These are phyloP conservation scores for Nepenthes alata DNA, from an alignment of 179 eudicot genomes.

Conservation along the genomic window DNA sequence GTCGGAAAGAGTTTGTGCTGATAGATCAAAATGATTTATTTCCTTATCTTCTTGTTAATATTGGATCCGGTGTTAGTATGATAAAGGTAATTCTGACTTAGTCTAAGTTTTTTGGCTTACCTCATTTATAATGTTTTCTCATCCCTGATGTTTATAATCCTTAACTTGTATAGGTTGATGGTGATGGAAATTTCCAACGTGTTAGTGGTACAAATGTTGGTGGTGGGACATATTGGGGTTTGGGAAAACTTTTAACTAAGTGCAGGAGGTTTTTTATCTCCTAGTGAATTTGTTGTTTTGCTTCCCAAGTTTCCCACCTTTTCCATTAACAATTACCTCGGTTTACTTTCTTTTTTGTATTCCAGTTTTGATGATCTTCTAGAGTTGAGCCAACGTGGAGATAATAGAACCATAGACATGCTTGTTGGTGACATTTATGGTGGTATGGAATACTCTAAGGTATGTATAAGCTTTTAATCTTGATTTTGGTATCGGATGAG, in stretches of 20 bases:
- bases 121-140: neutral
- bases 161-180: slow-evolving; percentile 59
- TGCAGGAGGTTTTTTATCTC: slow-evolving; percentile 65
- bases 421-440: slow-evolving; percentile 98
- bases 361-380: slow-evolving; percentile 85
- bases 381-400: slow-evolving; percentile 95
- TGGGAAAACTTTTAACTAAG: slow-evolving; percentile 83
- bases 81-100: slow-evolving; percentile 53
- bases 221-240: slow-evolving; percentile 98
- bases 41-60: slow-evolving; percentile 93
- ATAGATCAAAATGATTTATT: slow-evolving; percentile 84
- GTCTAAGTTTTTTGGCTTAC: neutral
- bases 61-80: slow-evolving; percentile 97
- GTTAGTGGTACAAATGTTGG: slow-evolving; percentile 99
- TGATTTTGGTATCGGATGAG: neutral
- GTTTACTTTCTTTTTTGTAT: slow-evolving; percentile 1
- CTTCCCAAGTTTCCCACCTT: slow-evolving; percentile 7
- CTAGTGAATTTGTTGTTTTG: neutral
- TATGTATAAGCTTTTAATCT: slow-evolving; percentile 10
- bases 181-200: slow-evolving; percentile 85
- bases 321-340: slow-evolving; percentile 5
- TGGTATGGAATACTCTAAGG: slow-evolving; percentile 94
- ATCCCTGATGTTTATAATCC: slow-evolving; percentile 9
- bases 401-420: slow-evolving; percentile 87
- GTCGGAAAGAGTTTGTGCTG: slow-evolving; percentile 89